phyloP scores from a whole-genome alignment of 1,284 basidiomycete species.

The Trichosporon inkin region DNA sequence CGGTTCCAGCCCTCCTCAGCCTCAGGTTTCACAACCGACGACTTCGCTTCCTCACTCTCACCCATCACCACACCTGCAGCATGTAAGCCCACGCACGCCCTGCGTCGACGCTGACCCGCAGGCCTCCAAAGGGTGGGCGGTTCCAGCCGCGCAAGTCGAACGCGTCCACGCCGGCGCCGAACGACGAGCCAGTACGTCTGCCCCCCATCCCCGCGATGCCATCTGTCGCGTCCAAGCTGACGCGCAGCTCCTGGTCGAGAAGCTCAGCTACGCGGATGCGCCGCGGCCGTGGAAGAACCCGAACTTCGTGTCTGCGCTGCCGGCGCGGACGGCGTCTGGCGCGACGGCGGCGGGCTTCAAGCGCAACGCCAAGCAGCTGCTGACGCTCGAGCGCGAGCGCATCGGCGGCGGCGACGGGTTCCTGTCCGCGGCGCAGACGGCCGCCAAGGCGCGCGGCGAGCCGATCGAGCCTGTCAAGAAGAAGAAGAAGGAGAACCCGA shows the following conservation, averaged over 20 bases:
- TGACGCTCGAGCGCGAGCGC: constrained; percentile 45
- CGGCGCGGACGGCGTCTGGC: constrained; percentile 37
- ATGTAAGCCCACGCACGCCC: constrained; percentile 5
- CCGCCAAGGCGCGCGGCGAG: constrained; percentile 38
- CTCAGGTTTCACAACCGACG: not conserved
- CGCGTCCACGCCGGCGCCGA: constrained; percentile 34
- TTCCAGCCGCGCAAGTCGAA: constrained; percentile 38
- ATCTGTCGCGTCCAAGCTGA: not conserved
- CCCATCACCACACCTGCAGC: constrained; percentile 1
- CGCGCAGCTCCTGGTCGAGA: constrained; percentile 27
- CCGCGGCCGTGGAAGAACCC: constrained; percentile 46
- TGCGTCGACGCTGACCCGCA: constrained; percentile 4
- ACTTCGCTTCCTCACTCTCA: not conserved
- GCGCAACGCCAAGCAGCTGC: constrained; percentile 48
- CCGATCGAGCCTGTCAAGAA: constrained; percentile 39
- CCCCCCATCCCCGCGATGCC: not conserved
- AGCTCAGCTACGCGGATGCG: constrained; percentile 40
- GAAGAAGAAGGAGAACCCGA: constrained; percentile 36
- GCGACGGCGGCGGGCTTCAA: constrained; percentile 31
- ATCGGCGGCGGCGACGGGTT: constrained; percentile 44
- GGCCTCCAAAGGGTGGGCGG: constrained; percentile 19
- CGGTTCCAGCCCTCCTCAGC: not conserved
- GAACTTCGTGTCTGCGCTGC: constrained; percentile 35
- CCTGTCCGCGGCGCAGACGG: constrained; percentile 35
- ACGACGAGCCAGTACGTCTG: constrained; percentile 24